phyloP scores from a whole-genome alignment of 2,329 filamentous ascomycete genomes.

The Plectosphaerella sp. region DNA sequence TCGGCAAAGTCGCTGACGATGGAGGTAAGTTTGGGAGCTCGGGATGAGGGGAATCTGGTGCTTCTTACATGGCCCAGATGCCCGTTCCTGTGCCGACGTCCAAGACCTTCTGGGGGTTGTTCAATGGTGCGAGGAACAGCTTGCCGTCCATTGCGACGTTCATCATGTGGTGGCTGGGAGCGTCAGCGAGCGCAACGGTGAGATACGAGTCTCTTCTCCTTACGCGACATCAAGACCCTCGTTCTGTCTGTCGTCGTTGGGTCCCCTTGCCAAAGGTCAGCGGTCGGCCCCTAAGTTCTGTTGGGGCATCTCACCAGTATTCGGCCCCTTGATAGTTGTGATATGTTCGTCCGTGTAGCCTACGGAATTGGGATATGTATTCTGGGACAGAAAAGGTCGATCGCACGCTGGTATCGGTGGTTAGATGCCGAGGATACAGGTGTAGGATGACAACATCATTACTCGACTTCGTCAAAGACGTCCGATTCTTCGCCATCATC shows the following conservation, averaged over 20 bases:
- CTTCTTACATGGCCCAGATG: conserved; percentile 34
- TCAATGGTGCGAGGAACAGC: conserved; percentile 36
- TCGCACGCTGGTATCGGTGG: conserved; percentile 1
- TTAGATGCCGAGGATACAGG: background rate
- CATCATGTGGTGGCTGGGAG: conserved; percentile 60
- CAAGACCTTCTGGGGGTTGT: conserved; percentile 37
- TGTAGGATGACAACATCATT: background rate
- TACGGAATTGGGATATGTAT: conserved; percentile 30
- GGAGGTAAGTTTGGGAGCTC: background rate
- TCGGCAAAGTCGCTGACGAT: conserved; percentile 42
- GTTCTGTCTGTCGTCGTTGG: conserved; percentile 1
- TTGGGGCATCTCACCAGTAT: background rate
- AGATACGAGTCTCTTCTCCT: background rate
- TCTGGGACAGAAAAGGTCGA: conserved; percentile 26
- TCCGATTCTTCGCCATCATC: background rate
- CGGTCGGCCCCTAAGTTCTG: background rate
- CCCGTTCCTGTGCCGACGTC: conserved; percentile 58
- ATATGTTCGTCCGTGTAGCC: conserved; percentile 34
- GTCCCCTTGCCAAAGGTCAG: background rate
- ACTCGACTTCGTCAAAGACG: background rate
- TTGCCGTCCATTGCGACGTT: conserved; percentile 43
- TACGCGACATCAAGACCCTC: conserved; percentile 1
- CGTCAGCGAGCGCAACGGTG: conserved; percentile 13
- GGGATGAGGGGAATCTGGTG: background rate
- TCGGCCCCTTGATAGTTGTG: conserved; percentile 21